phyloP scores from a whole-genome alignment of 179 eudicot species.

The Beta macrorhiza region DNA sequence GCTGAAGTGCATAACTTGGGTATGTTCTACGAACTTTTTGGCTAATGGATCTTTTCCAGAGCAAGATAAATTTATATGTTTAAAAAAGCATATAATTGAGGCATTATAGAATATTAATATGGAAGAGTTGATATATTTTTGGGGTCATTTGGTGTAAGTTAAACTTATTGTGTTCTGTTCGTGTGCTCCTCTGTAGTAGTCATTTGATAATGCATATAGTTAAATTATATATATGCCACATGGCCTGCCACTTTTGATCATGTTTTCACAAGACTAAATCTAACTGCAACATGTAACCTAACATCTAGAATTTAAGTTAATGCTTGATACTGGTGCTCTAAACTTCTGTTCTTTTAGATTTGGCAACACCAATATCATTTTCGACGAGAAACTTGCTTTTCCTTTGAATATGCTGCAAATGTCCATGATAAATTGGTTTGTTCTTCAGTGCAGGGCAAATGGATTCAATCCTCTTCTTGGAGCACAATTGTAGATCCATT shows the following conservation, averaged over 20 bases:
- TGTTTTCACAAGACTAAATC: neutral
- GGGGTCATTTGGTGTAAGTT: neutral
- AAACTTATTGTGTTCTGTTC: neutral
- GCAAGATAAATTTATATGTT: neutral
- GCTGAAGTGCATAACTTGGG: slow-evolving; percentile 93
- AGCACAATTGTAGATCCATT: slow-evolving; percentile 84
- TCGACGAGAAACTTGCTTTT: neutral
- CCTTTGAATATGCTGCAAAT: neutral
- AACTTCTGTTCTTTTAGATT: neutral
- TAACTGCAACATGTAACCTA: neutral
- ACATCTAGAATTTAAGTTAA: neutral
- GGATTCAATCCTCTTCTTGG: slow-evolving; percentile 71
- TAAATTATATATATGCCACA: neutral
- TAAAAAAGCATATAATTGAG: neutral
- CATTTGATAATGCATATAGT: no score
- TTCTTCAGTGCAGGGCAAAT: slow-evolving; percentile 84
- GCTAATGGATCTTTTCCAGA: neutral
- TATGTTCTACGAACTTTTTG: slow-evolving; percentile 30
- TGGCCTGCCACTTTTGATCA: neutral
- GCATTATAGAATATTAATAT: neutral
- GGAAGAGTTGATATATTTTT: neutral
- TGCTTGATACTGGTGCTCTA: neutral
- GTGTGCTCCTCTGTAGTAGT: neutral
- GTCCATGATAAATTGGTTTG: neutral
- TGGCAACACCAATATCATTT: neutral